Evolutionary conservation across 1,284 basidiomycete species (phyloP), one percentile per base, ranked within the genome.

Genomic region (Coniophora puteana): DNA sequence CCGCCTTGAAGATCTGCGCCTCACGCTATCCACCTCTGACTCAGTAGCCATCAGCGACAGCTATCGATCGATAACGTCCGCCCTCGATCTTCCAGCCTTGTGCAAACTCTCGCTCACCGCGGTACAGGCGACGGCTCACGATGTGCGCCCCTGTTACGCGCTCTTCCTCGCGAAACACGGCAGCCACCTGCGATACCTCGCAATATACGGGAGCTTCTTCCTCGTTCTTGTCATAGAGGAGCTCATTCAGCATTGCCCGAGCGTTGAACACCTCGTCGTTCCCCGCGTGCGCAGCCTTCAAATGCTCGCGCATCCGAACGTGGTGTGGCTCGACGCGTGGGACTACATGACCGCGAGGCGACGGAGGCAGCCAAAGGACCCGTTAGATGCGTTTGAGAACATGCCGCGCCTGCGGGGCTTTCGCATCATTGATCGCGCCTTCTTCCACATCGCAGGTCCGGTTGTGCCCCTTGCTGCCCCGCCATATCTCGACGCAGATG

Each of bases 231-330:
- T 14, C 12, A 17, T 43, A 17, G 27, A 25, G 27, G 17, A 11
- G 21, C 5, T 41, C 22, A 11, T 43, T 8, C 22, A 32, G 13
- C 22, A 17, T 22, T 42, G 28, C 17, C 40, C 28, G 8, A 13
- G n/a, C 23, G 17, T 43, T 25, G 22, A 41, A 17, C 39, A 43
- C 22, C 39, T 43, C 25, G 14, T 20, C 10, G 17, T n/a, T n/a
- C n/a, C 20, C 12, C 8, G 8, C 38, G 26, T 16, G 8, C 18
- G 4, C n/a, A n/a, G n/a, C 10, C 11, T 17, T 2, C 20, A 16
- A 24, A 18, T 8, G 2, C 27, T 32, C 22, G 30, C 22, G 29
- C 24, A 17, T 20, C 21, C 29, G 12, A 41, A 10, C 23, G 12
- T 41, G 18, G 35, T 25, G 22, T 36, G 27, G 8, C 22, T 36